phyloP scores from a whole-genome alignment of 768 basidiomycete genomes.

The Amanita fuliginea region DNA sequence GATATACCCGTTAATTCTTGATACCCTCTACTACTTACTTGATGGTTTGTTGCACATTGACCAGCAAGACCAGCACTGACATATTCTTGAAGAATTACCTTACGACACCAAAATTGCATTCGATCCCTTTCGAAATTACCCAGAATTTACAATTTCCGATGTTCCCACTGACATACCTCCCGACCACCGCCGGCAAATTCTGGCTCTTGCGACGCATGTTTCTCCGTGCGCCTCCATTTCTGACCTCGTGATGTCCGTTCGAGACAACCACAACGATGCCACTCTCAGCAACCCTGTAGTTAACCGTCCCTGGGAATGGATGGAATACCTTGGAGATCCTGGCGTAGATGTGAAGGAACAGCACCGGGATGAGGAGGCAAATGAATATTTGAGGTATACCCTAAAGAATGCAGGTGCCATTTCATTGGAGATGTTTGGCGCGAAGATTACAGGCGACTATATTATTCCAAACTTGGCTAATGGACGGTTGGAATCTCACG shows the following conservation, averaged over 20 bases:
- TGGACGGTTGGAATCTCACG: slow-evolving; percentile 26
- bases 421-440: slow-evolving; percentile 61
- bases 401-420: slow-evolving; percentile 63
- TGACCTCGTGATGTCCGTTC: slow-evolving; percentile 48
- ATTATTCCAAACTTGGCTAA: slow-evolving; percentile 23
- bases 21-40: slow-evolving; percentile 62
- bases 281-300: slow-evolving; percentile 42
- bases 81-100: slow-evolving; percentile 42
- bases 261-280: slow-evolving; percentile 40
- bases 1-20: slow-evolving; percentile 55
- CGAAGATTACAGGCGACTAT: slow-evolving; percentile 53
- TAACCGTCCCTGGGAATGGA: slow-evolving; percentile 84
- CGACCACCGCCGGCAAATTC: slow-evolving; percentile 46
- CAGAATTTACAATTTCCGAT: slow-evolving; percentile 34
- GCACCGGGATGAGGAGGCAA: slow-evolving; percentile 25
- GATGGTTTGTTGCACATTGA: slow-evolving; percentile 41
- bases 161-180: slow-evolving; percentile 46
- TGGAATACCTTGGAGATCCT: slow-evolving; percentile 62
- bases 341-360: slow-evolving; percentile 30
- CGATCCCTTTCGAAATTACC: slow-evolving; percentile 61
- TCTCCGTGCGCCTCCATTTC: slow-evolving; percentile 39
- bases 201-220: slow-evolving; percentile 44
- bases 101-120: slow-evolving; percentile 40
- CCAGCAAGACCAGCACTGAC: not conserved
- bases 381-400: slow-evolving; percentile 20